These are phyloP conservation scores for Chamaecrista fasciculata DNA, from an alignment of 306 rosid species.

Conservation along the genomic window DNA sequence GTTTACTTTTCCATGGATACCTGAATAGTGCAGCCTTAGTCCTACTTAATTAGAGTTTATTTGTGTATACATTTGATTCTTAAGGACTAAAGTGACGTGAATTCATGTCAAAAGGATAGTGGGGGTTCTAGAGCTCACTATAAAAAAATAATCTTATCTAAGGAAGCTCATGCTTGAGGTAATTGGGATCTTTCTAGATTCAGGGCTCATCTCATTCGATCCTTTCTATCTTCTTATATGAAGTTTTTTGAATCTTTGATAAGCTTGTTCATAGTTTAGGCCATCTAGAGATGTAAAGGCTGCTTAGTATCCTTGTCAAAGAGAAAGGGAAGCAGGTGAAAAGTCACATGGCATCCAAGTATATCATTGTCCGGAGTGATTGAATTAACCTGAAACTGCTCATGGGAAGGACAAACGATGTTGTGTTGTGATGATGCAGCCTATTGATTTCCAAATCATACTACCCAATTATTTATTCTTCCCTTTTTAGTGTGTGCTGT, in stretches of 20 bases:
- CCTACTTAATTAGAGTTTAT: not conserved
- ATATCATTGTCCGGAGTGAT: not conserved
- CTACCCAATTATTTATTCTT: not conserved
- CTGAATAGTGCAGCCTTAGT: not conserved
- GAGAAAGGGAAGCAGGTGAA: not conserved
- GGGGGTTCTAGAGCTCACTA: conserved; percentile 32
- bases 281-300: not conserved
- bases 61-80: not conserved
- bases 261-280: not conserved
- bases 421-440: not conserved
- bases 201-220: not conserved
- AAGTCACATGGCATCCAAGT: not conserved
- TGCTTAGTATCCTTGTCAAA: not conserved
- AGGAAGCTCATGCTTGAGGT: not conserved
- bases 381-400: not conserved
- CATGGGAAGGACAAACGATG: not conserved
- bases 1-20: not conserved
- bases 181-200: not conserved
- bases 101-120: not conserved
- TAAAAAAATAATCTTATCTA: not conserved
- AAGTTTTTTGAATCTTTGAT: not conserved
- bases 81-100: not conserved
- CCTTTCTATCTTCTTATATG: not conserved
- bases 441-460: not conserved
- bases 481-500: not conserved